Percentiles rank a stretch among this genome's conserved stretches.
These are phyloP conservation scores for Saxophila tyrrhenica DNA, from an alignment of 495 filamentous ascomycete genomes.

Conservation along the genomic window DNA sequence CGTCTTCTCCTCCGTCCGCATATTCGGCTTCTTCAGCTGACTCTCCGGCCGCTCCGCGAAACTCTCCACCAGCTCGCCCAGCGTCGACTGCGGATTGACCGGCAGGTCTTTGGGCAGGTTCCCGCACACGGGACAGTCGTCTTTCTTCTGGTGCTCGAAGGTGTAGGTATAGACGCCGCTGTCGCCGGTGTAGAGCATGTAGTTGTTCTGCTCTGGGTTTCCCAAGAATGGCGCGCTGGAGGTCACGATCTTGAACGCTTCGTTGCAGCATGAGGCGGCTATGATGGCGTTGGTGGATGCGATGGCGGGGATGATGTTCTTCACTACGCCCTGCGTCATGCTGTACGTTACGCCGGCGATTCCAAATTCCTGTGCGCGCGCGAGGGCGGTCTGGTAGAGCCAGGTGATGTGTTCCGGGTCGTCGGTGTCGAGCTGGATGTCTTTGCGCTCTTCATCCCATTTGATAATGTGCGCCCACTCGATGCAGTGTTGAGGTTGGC, in stretches of 20 bases:
- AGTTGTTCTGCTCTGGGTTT: slow-evolving; percentile 50
- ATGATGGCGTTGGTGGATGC: slow-evolving; percentile 96
- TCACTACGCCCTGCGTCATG: slow-evolving; percentile 96
- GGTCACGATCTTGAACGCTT: slow-evolving; percentile 89
- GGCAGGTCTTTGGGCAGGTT: slow-evolving; percentile 60
- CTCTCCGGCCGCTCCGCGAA: slow-evolving; percentile 74
- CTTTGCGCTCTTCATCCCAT: slow-evolving; percentile 53
- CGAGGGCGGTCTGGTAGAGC: slow-evolving; percentile 79
- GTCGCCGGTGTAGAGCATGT: slow-evolving; percentile 99
- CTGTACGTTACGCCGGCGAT: slow-evolving; percentile 90
- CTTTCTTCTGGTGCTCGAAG: slow-evolving; percentile 81
- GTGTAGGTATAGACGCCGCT: slow-evolving; percentile 94
- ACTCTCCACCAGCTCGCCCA: slow-evolving; percentile 77
- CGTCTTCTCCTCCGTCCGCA: slow-evolving; percentile 69
- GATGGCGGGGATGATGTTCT: slow-evolving; percentile 99
- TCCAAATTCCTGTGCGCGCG: slow-evolving; percentile 74
- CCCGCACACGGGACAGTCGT: slow-evolving; percentile 91
- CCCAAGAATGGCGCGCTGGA: slow-evolving; percentile 64
- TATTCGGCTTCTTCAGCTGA: slow-evolving; percentile 64
- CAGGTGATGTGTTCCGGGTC: slow-evolving; percentile 95
- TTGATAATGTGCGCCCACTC: slow-evolving; percentile 96
- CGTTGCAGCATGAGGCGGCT: slow-evolving; percentile 88
- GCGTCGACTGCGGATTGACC: slow-evolving; percentile 58
- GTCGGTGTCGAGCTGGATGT: slow-evolving; percentile 71
- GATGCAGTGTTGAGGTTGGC: slow-evolving; percentile 96